These are phyloP conservation scores for Coniochaeta ligniaria DNA, from an alignment of 2,329 filamentous ascomycete genomes.

Conservation along the genomic window DNA sequence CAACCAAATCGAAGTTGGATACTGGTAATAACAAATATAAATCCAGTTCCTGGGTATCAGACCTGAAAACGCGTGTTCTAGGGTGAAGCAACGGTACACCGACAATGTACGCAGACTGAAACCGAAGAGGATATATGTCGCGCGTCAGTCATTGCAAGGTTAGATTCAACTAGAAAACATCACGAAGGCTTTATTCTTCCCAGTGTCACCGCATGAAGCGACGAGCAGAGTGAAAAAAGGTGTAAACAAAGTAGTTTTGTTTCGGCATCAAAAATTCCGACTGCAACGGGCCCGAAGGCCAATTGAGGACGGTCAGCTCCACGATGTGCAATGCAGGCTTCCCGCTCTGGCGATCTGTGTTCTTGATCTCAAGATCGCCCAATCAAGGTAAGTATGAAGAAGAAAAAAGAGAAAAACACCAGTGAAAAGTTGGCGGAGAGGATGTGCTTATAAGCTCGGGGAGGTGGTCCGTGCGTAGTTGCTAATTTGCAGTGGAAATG, in stretches of 20 bases:
- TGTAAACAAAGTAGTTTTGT: background rate
- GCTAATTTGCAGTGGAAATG: slow-evolving; percentile 19
- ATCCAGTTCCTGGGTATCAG: no score
- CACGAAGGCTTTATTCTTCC: slow-evolving; percentile 25
- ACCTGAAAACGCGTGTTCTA: no score
- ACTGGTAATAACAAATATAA: no score
- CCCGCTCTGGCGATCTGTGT: slow-evolving; percentile 30
- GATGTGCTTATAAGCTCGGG: background rate
- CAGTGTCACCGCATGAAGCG: slow-evolving; percentile 27
- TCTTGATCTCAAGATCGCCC: slow-evolving; percentile 34
- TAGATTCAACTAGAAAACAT: no score
- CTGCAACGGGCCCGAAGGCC: slow-evolving; percentile 43
- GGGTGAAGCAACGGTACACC: no score
- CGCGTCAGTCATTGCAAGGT: no score
- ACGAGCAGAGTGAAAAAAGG: slow-evolving; percentile 34
- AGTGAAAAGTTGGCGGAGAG: background rate
- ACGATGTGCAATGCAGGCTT: slow-evolving; percentile 47
- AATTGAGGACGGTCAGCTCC: slow-evolving; percentile 40
- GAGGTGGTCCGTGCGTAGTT: background rate
- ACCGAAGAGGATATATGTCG: no score
- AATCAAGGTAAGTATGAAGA: slow-evolving; percentile 36
- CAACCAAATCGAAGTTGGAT: no score
- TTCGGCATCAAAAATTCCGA: slow-evolving; percentile 40
- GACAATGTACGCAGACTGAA: no score
- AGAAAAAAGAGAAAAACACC: background rate